phyloP scores from a whole-genome alignment of 1,284 basidiomycete genomes.

The Ceratobasidium sp. region DNA sequence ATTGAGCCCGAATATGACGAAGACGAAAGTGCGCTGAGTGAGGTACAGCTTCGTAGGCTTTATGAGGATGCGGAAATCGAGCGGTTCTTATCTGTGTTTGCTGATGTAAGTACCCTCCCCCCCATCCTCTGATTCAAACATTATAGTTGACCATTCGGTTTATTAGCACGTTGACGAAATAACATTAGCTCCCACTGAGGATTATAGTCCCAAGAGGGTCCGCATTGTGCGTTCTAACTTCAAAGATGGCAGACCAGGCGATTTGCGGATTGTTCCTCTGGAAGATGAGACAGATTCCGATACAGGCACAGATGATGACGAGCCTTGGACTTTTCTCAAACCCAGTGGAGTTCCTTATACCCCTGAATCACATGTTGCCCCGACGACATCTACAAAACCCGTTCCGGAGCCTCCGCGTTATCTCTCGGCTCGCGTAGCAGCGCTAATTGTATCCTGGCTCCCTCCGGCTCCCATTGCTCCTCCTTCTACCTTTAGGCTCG shows the following conservation, averaged over 20 bases:
- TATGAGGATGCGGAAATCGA: constrained; percentile 42
- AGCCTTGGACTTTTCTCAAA: constrained; percentile 12
- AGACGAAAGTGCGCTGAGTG: constrained; percentile 2
- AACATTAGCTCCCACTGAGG: not conserved
- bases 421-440: constrained; percentile 17
- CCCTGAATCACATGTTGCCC: too few species aligned
- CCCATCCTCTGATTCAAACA: not conserved
- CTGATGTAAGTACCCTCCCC: constrained; percentile 9
- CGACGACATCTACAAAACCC: too few species aligned
- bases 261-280: not conserved
- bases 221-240: constrained; percentile 10
- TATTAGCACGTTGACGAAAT: constrained; percentile 26
- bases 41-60: constrained; percentile 32
- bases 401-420: not conserved
- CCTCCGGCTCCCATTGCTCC: not conserved
- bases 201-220: not conserved
- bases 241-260: not conserved
- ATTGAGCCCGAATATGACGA: constrained; percentile 17
- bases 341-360: too few species aligned
- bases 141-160: not conserved
- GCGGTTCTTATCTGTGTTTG: constrained; percentile 38
- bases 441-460: not conserved
- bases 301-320: constrained; percentile 12
- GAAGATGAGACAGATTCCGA: constrained; percentile 12
- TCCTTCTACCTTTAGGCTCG: not conserved